Evolutionary conservation across 495 filamentous ascomycete genomes (phyloP).

Genomic region (Neurospora hispaniola): DNA sequence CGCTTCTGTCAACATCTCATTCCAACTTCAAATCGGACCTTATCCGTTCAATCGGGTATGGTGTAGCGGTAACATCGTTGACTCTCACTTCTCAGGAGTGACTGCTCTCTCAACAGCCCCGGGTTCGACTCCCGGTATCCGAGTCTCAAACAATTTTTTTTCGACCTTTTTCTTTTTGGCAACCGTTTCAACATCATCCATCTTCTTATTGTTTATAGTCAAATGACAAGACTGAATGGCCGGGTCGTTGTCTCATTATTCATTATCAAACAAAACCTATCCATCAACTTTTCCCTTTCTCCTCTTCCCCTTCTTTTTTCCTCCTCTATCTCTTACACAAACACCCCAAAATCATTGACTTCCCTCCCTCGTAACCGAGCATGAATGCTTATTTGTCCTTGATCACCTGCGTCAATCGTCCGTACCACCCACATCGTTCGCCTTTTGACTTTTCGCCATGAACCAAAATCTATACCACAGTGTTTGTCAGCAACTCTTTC

Average conservation of each 20-base stretch:
- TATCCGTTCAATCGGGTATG: neutral
- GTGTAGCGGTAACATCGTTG: too few relatives aligned
- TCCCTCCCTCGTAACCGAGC: neutral
- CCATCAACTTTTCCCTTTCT: neutral
- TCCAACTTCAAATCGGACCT: neutral
- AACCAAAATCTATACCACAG: neutral
- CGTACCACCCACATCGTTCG: neutral
- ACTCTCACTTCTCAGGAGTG: too few relatives aligned
- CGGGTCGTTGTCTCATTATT: neutral
- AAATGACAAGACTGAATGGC: neutral
- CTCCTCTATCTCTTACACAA: neutral
- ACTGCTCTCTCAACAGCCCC: too few relatives aligned
- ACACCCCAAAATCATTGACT: neutral
- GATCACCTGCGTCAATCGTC: neutral
- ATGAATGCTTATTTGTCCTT: neutral
- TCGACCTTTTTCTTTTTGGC: neutral
- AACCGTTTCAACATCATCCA: neutral
- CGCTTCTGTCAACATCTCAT: neutral
- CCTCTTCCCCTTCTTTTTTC: neutral
- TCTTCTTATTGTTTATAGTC: neutral
- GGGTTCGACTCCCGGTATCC: neutral
- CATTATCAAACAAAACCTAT: neutral
- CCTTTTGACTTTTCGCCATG: conserved; percentile 1
- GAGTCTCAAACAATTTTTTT: neutral
- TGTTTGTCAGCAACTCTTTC: neutral